Evolutionary conservation across 305 asterid species (phyloP), one percentile per base, ranked within the genome.

Genomic region (Petunia hybrid): DNA sequence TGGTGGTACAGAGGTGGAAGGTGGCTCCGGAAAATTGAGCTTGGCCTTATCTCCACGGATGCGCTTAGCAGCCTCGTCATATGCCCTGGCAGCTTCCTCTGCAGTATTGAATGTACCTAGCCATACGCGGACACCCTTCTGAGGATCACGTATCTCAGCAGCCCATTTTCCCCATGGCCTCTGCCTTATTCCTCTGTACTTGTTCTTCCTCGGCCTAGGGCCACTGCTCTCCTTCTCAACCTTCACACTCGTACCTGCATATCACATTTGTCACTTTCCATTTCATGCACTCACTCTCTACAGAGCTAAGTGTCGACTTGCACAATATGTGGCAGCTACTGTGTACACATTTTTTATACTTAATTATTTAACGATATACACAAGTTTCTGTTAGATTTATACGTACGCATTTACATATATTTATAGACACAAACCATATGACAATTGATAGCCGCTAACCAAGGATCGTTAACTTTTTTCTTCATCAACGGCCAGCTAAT

Each of bases 111-210:
- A 94, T 14, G 98, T 94, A 2, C 98, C 97, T 4, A 94, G 97
- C 97, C 98, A 92, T 12, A 90, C 94, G 1, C 98, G 75, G 1
- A 83, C 85, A 1, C 97, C 97, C 55, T 90, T 90, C 1, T 76
- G 81, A 0, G 98, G 98, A 83, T 94, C 97, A n/a, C 97, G 97
- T 59, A 92, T 94, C 73, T 94, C 97, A 1, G 97, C 97, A 0
- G 98, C 98, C 97, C 97, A 94, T 86, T 94, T 92, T 2, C 98
- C 98, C 97, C 97, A 94, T 31, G 97, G 97, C 89, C 97, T 87
- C 82, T 87, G 95, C 82, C 98, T 85, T 80, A 94, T 94, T 67
- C 98, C 97, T 84, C 97, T 85, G 86, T 92, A 94, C 77, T 79
- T 86, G 81, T 86, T 91, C 83, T 94, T 94, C 76, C 94, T 89